Conservation (phyloP, 345 rosid genomes). For the Hirschfeldia incana region DNA sequence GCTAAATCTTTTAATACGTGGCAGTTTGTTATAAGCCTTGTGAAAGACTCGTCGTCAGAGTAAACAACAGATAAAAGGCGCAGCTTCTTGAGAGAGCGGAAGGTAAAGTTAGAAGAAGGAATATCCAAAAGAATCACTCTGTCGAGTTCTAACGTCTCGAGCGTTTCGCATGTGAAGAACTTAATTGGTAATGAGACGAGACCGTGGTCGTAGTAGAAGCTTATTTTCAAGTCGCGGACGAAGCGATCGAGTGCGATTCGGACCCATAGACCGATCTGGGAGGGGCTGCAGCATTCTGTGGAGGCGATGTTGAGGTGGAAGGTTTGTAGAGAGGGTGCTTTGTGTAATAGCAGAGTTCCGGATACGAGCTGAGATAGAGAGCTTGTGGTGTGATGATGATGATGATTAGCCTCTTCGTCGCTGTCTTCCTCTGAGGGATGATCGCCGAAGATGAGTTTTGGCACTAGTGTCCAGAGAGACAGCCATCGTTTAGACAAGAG, state of each 20-base stretch:
- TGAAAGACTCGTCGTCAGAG: constrained; percentile 1
- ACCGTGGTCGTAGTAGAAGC: neutral
- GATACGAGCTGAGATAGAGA: neutral
- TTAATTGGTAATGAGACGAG: neutral
- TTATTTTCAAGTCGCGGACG: neutral
- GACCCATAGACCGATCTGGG: constrained; percentile 8
- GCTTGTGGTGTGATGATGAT: neutral
- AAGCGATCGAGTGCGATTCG: constrained; percentile 10
- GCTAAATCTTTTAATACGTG: neutral
- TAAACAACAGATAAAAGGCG: neutral
- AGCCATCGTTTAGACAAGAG: too few relatives aligned
- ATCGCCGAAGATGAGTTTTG: too few relatives aligned
- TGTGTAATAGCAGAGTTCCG: neutral
- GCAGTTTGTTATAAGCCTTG: neutral
- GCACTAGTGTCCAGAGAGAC: too few relatives aligned
- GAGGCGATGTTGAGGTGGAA: constrained; percentile 2
- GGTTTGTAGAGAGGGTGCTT: neutral
- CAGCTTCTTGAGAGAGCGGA: neutral
- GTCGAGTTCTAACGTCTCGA: neutral
- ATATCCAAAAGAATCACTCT: neutral
- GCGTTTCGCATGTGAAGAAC: constrained; percentile 14
- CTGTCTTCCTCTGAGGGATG: too few relatives aligned
- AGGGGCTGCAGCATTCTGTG: neutral
- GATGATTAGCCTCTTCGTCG: too few relatives aligned
- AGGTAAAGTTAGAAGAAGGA: constrained; percentile 8